Evolutionary conservation across 1,284 basidiomycete species (phyloP).

Genomic region (Cerrena zonata): DNA sequence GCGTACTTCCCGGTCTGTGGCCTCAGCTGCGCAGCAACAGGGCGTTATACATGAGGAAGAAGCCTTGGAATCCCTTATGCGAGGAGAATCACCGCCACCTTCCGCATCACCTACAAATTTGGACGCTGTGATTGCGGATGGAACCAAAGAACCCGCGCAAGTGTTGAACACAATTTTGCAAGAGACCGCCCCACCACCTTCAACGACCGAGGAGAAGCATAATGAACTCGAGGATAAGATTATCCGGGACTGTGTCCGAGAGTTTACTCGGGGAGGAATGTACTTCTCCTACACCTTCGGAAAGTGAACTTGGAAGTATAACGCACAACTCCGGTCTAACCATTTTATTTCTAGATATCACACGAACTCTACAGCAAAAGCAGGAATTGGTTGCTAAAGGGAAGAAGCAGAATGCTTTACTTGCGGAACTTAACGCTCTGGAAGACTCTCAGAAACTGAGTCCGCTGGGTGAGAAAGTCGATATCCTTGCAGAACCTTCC

Average conservation of each 20-base stretch:
- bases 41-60: slow-evolving; percentile 6
- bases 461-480: slow-evolving; percentile 37
- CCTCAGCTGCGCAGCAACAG: background rate
- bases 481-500: slow-evolving; percentile 62
- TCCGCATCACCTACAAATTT: slow-evolving; percentile 35
- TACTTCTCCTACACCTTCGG: slow-evolving; percentile 77
- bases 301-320: too few relatives aligned
- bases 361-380: slow-evolving; percentile 74
- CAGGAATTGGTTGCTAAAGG: slow-evolving; percentile 56
- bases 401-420: slow-evolving; percentile 48
- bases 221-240: slow-evolving; percentile 73
- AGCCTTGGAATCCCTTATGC: slow-evolving; percentile 20
- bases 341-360: slow-evolving; percentile 54
- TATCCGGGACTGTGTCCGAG: slow-evolving; percentile 62
- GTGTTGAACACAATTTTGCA: slow-evolving; percentile 52
- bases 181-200: slow-evolving; percentile 53
- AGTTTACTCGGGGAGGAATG: slow-evolving; percentile 74
- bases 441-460: slow-evolving; percentile 20
- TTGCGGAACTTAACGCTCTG: slow-evolving; percentile 50
- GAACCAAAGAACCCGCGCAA: slow-evolving; percentile 41
- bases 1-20: slow-evolving; percentile 25
- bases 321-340: too few relatives aligned
- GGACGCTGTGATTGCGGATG: slow-evolving; percentile 47
- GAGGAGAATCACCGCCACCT: slow-evolving; percentile 15
- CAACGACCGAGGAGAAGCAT: slow-evolving; percentile 57